Percentiles rank a stretch among this genome's conserved stretches.
Evolutionary conservation across 257 asterid species (phyloP).

Genomic region (Solanum paucissectum): DNA sequence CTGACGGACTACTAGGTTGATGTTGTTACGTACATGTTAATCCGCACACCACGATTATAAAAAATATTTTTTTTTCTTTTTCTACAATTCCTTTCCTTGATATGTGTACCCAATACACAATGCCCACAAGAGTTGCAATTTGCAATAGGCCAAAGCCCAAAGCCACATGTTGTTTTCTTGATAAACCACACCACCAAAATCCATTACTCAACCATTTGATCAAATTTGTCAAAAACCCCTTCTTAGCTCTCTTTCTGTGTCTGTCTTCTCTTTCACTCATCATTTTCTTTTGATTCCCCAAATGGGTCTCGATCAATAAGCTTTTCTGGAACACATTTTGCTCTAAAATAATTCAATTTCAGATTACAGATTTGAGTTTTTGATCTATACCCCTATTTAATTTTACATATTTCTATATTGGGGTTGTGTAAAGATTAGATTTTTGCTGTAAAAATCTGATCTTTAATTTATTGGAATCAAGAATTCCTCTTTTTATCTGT

Average conservation of each 20-base stretch:
- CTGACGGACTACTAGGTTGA: rapidly evolving
- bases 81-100: not conserved
- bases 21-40: no score
- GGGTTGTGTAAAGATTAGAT: not conserved
- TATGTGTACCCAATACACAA: not conserved
- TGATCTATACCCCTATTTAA: not conserved
- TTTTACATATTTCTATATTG: not conserved
- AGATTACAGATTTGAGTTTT: not conserved
- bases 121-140: not conserved
- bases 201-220: slow-evolving; percentile 22
- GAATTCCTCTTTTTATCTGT: not conserved
- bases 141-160: not conserved
- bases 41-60: no score
- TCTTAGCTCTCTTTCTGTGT: not conserved
- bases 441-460: not conserved
- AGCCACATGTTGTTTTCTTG: not conserved
- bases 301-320: not conserved
- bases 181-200: slow-evolving; percentile 15
- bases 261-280: not conserved
- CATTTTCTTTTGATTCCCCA: not conserved
- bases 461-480: not conserved
- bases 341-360: not conserved
- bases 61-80: no score
- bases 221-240: slow-evolving; percentile 20
- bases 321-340: not conserved